Percentiles rank a stretch among this genome's conserved stretches.
phyloP scores from a whole-genome alignment of 306 rosid genomes.

The Canavalia ensiformis region DNA sequence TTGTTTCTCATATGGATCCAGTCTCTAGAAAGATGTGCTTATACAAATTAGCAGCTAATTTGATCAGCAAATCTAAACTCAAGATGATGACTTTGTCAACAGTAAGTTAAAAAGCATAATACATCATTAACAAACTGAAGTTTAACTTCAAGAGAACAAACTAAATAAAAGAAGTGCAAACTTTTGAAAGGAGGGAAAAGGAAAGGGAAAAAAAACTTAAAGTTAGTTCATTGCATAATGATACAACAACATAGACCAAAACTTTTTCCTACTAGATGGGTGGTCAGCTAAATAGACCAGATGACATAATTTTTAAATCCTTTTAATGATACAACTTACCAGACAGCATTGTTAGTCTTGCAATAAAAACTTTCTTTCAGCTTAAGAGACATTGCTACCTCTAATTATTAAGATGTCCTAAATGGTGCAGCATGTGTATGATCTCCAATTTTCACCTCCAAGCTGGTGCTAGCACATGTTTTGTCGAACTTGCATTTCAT shows the following conservation, averaged over 20 bases:
- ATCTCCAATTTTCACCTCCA: conserved; percentile 8
- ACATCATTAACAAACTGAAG: conserved; percentile 7
- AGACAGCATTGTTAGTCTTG: not conserved
- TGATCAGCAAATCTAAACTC: not conserved
- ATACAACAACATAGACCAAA: not conserved
- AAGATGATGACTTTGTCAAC: conserved; percentile 16
- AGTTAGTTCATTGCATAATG: not conserved
- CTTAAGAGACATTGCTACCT: not conserved
- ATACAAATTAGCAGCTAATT: conserved; percentile 1
- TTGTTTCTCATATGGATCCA: conserved; percentile 14
- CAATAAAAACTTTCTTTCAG: not conserved
- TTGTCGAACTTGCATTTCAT: not conserved
- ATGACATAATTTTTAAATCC: not conserved
- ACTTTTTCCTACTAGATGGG: not conserved
- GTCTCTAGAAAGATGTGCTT: conserved; percentile 29
- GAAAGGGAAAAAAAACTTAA: not conserved
- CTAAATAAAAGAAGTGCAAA: conserved; percentile 6
- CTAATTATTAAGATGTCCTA: not conserved
- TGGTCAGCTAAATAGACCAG: not conserved
- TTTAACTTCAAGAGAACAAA: conserved; percentile 6
- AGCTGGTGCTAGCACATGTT: not conserved
- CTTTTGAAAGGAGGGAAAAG: not conserved
- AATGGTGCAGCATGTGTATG: not conserved
- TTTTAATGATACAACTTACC: conserved; percentile 5
- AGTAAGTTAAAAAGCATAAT: not conserved